Conservation (phyloP, 1,284 basidiomycete genomes). For the Termitomyces sp. region DNA sequence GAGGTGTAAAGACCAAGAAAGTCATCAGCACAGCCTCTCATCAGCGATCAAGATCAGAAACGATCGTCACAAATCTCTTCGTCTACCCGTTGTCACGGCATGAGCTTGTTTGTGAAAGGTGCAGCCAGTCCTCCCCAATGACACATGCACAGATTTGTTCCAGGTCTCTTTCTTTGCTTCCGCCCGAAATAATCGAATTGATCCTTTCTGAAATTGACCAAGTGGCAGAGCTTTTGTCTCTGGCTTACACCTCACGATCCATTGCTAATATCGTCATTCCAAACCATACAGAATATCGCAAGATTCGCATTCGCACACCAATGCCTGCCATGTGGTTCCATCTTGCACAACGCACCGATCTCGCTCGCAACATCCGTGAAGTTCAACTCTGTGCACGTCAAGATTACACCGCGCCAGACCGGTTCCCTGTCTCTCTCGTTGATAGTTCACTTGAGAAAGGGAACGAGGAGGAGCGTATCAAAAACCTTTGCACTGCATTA, state of each 20-base stretch:
- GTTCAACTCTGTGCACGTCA: slow-evolving; percentile 36
- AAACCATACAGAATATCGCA: slow-evolving; percentile 42
- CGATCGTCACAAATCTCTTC: neutral
- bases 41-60: neutral
- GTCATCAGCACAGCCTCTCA: neutral
- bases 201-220: slow-evolving; percentile 38
- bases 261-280: slow-evolving; percentile 36
- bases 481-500: slow-evolving; percentile 34
- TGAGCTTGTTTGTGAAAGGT: neutral
- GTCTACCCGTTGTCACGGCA: neutral
- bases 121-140: neutral
- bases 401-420: slow-evolving; percentile 33
- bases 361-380: slow-evolving; percentile 39
- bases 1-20: too few species aligned
- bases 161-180: slow-evolving; percentile 4
- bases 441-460: slow-evolving; percentile 11
- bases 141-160: neutral
- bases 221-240: slow-evolving; percentile 35
- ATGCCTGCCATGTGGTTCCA: slow-evolving; percentile 43
- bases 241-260: slow-evolving; percentile 36
- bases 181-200: slow-evolving; percentile 38
- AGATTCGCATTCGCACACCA: slow-evolving; percentile 36
- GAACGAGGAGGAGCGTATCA: slow-evolving; percentile 5
- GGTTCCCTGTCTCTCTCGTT: slow-evolving; percentile 31
- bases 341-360: slow-evolving; percentile 39